Base-by-base conservation (phyloP, 2,329 filamentous ascomycete genomes). In the Emmonsiellopsis sp. region DNA sequence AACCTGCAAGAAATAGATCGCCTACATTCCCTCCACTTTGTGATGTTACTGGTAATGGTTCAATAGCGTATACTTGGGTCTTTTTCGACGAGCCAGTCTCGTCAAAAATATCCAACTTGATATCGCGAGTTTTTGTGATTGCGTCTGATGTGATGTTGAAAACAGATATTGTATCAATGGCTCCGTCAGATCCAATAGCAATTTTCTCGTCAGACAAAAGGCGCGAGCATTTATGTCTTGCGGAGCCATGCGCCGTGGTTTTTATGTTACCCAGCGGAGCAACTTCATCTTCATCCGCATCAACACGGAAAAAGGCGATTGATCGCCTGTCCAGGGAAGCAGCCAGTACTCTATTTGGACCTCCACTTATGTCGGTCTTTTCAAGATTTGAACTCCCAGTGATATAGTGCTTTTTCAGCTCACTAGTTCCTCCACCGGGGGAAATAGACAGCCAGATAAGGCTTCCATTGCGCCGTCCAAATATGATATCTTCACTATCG, bases 1-100 rank as follows among this genome's bases (percentile, higher is more conserved):
- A 81, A 7, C 81, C 81, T 34, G 79, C 78, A 2, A 85, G 67
- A 55, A 85, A 84, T 0, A 80, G 66, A 46, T 79, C 67, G 2
- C 77, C 77, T 3, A 71, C 59, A 15, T 62, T 65, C 9, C 65
- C 67, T 26, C 57, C 55, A 4, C 57, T 62, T 9, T 55, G 54
- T 1, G 57, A 55, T 15, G 55, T 42, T 20, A 60, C 55, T 50
- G 64, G 61, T 11, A 75, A 60, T 16, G 71, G 67, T 11, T 66
- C 65, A 42, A 75, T 68, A 56, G 62, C 62, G 58, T 71, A 65
- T 49, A 72, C 59, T 48, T 63, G 63, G 31, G 63, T 55, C 40
- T 62, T 65, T 42, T 51, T 55, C 42, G 51, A 52, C 35, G 52
- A 55, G 9, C 63, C 60, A 43, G 61, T 53, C 9, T 59, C 55